These are phyloP conservation scores for Albizia julibrissin DNA, from an alignment of 306 rosid genomes.

Conservation along the genomic window DNA sequence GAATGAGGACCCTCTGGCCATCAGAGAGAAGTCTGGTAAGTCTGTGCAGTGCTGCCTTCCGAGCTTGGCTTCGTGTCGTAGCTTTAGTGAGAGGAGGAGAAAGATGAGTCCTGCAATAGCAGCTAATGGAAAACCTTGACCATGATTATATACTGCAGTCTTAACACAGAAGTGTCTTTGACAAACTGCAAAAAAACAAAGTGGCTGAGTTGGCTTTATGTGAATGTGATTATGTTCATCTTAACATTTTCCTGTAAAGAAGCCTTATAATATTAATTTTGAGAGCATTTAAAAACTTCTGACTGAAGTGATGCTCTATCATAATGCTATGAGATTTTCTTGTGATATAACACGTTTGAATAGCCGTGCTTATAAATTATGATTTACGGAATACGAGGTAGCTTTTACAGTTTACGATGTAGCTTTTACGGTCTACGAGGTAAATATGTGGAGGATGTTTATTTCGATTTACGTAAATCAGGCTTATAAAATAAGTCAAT, in stretches of 20 bases:
- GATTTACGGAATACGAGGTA: too few species aligned
- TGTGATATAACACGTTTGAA: too few species aligned
- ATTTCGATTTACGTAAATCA: too few species aligned
- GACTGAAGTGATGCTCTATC: constrained; percentile 23
- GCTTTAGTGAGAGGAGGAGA: constrained; percentile 76
- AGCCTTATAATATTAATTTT: constrained; percentile 31
- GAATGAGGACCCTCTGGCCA: constrained; percentile 35
- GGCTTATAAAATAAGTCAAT: too few species aligned
- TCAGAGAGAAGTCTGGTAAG: constrained; percentile 47
- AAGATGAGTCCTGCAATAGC: constrained; percentile 62
- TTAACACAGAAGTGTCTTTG: constrained; percentile 9
- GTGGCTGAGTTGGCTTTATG: constrained; percentile 15
- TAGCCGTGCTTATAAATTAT: too few species aligned
- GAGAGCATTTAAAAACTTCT: constrained; percentile 29
- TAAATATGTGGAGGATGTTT: too few species aligned
- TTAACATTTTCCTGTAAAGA: constrained; percentile 38
- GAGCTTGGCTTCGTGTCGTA: constrained; percentile 66
- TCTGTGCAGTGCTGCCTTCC: constrained; percentile 77
- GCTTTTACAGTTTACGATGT: too few species aligned
- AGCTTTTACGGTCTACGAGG: too few species aligned
- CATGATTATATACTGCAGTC: background rate
- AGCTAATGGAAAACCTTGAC: constrained; percentile 52
- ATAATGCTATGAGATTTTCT: constrained; percentile 29
- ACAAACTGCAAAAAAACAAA: constrained; percentile 6
- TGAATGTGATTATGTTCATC: constrained; percentile 45